Evolutionary conservation across 2,329 filamentous ascomycete species (phyloP), one percentile per base, ranked within the genome.

Genomic region (Botryotinia narcissicola): DNA sequence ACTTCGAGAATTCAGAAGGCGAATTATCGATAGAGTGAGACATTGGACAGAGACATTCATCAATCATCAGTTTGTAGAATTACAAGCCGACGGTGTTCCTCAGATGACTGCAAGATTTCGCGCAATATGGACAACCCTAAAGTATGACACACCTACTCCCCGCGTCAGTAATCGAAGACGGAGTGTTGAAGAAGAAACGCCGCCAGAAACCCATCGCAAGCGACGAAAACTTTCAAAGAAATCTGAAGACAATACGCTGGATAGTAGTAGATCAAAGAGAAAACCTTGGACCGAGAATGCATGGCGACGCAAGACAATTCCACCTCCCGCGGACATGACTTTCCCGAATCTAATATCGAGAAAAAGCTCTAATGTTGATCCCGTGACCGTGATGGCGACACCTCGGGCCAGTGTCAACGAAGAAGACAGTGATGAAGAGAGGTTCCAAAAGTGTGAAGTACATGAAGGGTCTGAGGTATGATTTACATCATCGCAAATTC

Each of bases 11-110:
- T 73, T 70, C 59, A 37, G 20, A 32, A 54, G 29, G 18, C 64
- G 71, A 62, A 46, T 73, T n/a, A 46, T 70, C 20, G 64, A 70
- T n/a, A 73, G 57, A 69, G 44, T 73, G 29, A 73, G 70, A 20
- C 42, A 51, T 35, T 70, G 61, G 42, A 73, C 71, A 57, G 60
- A 70, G 32, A 44, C 32, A 70, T 73, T 73, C 35, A 25, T 73
- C 40, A 69, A 70, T 44, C 37, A 64, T 37, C 63, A 73, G 25
- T 73, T 73, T 5, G 29, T 73, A 25, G 71, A 73, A 42, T 8
- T 73, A 16, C 64, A 70, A 29, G 32, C 51, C n/a, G 57, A 73
- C 46, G 71, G 66, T 22, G n/a, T 57, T 22, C 64, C 57, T 29
- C 64, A 44, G n/a, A 73, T 73, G 66, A 73, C 66, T 3, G 66